Evolutionary conservation across 1,284 basidiomycete species (phyloP), one percentile per base, ranked within the genome.

Genomic region (Marasmius fiardii): DNA sequence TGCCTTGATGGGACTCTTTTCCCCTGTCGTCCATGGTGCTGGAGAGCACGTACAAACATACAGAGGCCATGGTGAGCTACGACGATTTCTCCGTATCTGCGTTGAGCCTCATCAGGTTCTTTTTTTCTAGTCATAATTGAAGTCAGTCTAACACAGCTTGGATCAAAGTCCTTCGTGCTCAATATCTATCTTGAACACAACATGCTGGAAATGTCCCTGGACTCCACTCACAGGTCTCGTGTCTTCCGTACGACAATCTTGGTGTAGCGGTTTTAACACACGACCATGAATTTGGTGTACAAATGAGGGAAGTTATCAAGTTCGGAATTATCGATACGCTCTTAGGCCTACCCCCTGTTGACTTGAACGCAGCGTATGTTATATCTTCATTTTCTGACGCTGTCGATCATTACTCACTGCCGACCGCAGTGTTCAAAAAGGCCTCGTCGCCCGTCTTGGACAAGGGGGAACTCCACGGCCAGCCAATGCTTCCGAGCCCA

Each of bases 181-280:
- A 26, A 7, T 24, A 16, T 26, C 26, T 16, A 10, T 24, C 23
- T 26, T 11, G n/a, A 28, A 21, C 31, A 8, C 14, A 18, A 48
- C 16, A 28, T 71, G 72, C 4, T 78, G 76, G 0, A n/a, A n/a
- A n/a, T n/a, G n/a, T 75, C 72, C 60, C 70, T 71, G 34, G 71
- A 70, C 0, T 64, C 18, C 44, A 47, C n/a, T 24, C 21, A 21
- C 18, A 71, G 34, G 69, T 77, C 16, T 62, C 69, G 1, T 66
- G 72, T 10, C 69, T 75, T 50, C 71, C 72, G 0, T 60, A 70
- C 11, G 70, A 74, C 43, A 70, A 71, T 24, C 60, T 80, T 3
- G 78, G 71, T 1, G 63, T 77, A 16, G 68, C 78, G 16, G 62
- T 70, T 0, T 67, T 81, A 0, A 71, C 73, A 4, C 80, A 81